Evolutionary conservation across 1,139 yeast genomes (phyloP).

Genomic region (Oligophagozyma castellii): DNA sequence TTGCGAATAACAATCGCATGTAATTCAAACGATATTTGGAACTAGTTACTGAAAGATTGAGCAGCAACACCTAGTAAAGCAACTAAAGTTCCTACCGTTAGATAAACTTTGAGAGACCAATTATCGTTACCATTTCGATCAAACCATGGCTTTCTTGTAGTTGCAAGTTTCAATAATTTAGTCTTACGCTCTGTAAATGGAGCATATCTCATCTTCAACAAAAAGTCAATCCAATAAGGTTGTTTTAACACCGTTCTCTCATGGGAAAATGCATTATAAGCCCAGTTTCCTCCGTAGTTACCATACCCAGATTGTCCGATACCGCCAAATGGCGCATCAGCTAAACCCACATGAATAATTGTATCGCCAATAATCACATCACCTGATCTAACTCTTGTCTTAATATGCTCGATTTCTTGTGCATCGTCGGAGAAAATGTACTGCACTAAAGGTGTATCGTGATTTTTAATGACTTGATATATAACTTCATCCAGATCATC

Average conservation of each 20-base stretch:
- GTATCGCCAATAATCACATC: conserved; percentile 61
- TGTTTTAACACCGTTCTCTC: conserved; percentile 57
- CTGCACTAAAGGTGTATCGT: conserved; percentile 81
- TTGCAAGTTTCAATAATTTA: conserved; percentile 9
- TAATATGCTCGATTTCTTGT: conserved; percentile 38
- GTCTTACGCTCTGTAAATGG: conserved; percentile 38
- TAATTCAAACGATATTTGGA: no score
- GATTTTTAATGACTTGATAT: conserved; percentile 33
- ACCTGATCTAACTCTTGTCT: conserved; percentile 55
- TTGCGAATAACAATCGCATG: no score
- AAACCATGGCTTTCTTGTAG: conserved; percentile 16
- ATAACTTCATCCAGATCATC: conserved; percentile 37
- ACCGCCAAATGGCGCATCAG: conserved; percentile 86
- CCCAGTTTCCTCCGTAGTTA: conserved; percentile 65
- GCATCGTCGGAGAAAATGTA: conserved; percentile 55
- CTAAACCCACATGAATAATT: conserved; percentile 54
- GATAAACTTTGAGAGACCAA: conserved; percentile 3
- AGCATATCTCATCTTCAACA: conserved; percentile 52
- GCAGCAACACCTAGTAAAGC: conserved; percentile 1
- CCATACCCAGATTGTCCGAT: conserved; percentile 74
- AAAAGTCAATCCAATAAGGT: conserved; percentile 50
- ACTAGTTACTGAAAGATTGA: no score
- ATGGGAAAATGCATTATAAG: conserved; percentile 66
- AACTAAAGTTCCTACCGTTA: background rate
- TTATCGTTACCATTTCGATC: conserved; percentile 11